Evolutionary conservation across 2,329 filamentous ascomycete genomes (phyloP).

Genomic region (Cercospora brassicicola): DNA sequence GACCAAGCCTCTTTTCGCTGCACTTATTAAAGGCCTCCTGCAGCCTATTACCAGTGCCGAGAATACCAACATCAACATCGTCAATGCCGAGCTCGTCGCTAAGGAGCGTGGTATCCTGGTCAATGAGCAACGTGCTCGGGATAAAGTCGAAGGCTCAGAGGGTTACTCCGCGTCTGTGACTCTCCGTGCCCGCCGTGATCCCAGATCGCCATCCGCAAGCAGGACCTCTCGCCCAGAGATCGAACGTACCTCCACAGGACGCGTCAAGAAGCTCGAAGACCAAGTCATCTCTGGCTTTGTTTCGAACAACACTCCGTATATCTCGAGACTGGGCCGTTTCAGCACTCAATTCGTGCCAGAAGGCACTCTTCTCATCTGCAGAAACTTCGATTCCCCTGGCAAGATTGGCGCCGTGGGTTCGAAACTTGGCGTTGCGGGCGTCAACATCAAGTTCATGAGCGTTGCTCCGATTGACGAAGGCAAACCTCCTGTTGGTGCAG

Average conservation of each 20-base stretch:
- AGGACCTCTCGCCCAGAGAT: conserved; percentile 15
- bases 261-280: conserved; percentile 42
- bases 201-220: conserved; percentile 36
- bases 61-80: conserved; percentile 73
- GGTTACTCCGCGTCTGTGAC: conserved; percentile 72
- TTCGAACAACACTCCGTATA: conserved; percentile 63
- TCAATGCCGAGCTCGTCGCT: conserved; percentile 74
- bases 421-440: conserved; percentile 65
- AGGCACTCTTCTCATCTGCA: conserved; percentile 72
- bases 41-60: conserved; percentile 66
- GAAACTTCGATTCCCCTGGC: conserved; percentile 78
- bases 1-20: conserved; percentile 76
- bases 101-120: conserved; percentile 76
- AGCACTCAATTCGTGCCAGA: conserved; percentile 70
- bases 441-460: conserved; percentile 81
- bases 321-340: conserved; percentile 72
- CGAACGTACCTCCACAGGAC: conserved; percentile 16
- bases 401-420: conserved; percentile 80
- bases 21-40: conserved; percentile 73
- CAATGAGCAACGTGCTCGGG: conserved; percentile 68
- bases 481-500: conserved; percentile 26
- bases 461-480: conserved; percentile 60
- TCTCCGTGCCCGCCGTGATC: conserved; percentile 54
- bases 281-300: conserved; percentile 67
- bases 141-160: conserved; percentile 55